phyloP scores from a whole-genome alignment of 2,329 filamentous ascomycete species.

The Canariomyces notabilis region DNA sequence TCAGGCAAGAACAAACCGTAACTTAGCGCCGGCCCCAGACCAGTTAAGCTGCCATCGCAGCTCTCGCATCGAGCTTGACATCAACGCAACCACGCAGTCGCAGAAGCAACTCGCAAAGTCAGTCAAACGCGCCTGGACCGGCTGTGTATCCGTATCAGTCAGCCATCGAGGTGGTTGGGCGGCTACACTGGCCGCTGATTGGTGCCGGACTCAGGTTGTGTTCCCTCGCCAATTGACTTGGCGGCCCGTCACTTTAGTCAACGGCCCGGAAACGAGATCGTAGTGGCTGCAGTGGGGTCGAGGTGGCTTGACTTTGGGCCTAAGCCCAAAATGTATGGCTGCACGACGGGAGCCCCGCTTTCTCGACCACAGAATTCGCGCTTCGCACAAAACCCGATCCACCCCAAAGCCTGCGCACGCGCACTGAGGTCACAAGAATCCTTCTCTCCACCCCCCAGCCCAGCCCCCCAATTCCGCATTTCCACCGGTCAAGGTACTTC shows the following conservation, averaged over 20 bases:
- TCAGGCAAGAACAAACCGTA: background rate
- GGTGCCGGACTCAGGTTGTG: background rate
- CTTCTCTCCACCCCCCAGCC: slow-evolving; percentile 21
- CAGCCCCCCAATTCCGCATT: slow-evolving; percentile 19
- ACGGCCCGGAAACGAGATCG: background rate
- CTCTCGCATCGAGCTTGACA: background rate
- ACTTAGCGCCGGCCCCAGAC: background rate
- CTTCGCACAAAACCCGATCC: slow-evolving; percentile 23
- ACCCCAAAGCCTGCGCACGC: slow-evolving; percentile 15
- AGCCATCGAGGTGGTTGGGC: background rate
- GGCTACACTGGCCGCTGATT: background rate
- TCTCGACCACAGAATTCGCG: slow-evolving; percentile 3
- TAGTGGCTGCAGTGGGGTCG: background rate
- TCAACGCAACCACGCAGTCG: background rate
- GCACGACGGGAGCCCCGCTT: background rate
- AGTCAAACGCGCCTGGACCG: background rate
- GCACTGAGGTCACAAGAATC: slow-evolving; percentile 19
- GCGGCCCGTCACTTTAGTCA: slow-evolving; percentile 1
- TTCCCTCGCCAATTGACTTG: background rate
- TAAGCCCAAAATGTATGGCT: slow-evolving; percentile 3
- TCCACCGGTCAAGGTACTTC: slow-evolving; percentile 24
- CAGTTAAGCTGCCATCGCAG: slow-evolving; percentile 4
- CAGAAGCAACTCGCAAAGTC: background rate
- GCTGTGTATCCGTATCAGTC: background rate
- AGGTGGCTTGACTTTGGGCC: slow-evolving; percentile 7